Percentiles rank a stretch among this genome's conserved stretches.
Conservation (phyloP, 1,284 basidiomycete genomes). For the Ceratobasidium sp. region DNA sequence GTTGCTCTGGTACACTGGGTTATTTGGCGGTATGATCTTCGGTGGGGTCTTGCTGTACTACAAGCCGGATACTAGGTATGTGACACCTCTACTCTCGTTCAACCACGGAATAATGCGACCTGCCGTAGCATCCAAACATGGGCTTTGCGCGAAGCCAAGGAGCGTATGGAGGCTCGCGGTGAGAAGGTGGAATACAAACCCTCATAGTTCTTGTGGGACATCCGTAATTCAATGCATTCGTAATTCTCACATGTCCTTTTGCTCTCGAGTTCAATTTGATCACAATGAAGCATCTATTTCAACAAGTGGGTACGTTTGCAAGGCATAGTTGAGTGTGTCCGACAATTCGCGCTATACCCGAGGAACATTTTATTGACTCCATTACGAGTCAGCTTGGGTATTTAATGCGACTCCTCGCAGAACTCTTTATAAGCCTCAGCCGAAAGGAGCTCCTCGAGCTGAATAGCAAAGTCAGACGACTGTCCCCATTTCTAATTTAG, state of each 20-base stretch:
- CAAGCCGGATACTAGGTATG: constrained; percentile 95
- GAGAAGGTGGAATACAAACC: constrained; percentile 82
- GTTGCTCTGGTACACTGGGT: constrained; percentile 84
- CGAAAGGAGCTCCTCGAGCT: constrained; percentile 79
- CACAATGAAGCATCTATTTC: constrained; percentile 44
- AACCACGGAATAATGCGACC: constrained; percentile 11
- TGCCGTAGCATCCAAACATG: constrained; percentile 79
- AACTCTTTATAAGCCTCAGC: constrained; percentile 80
- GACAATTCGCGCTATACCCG: constrained; percentile 16
- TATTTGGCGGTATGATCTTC: constrained; percentile 87
- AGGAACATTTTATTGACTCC: constrained; percentile 14
- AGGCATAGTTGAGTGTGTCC: constrained; percentile 5
- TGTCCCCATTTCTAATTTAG: background rate
- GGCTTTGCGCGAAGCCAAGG: constrained; percentile 87
- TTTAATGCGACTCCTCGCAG: constrained; percentile 59
- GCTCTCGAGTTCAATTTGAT: background rate
- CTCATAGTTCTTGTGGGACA: constrained; percentile 42
- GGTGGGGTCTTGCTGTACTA: constrained; percentile 83
- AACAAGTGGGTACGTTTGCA: constrained; percentile 44
- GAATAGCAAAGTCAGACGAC: constrained; percentile 41
- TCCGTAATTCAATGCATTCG: constrained; percentile 18
- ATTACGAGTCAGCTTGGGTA: no score
- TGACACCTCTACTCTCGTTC: constrained; percentile 38
- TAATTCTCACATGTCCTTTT: background rate
- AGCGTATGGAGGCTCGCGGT: constrained; percentile 85